Evolutionary conservation across 2,329 filamentous ascomycete genomes (phyloP).

Genomic region (Pyricularia grisea): DNA sequence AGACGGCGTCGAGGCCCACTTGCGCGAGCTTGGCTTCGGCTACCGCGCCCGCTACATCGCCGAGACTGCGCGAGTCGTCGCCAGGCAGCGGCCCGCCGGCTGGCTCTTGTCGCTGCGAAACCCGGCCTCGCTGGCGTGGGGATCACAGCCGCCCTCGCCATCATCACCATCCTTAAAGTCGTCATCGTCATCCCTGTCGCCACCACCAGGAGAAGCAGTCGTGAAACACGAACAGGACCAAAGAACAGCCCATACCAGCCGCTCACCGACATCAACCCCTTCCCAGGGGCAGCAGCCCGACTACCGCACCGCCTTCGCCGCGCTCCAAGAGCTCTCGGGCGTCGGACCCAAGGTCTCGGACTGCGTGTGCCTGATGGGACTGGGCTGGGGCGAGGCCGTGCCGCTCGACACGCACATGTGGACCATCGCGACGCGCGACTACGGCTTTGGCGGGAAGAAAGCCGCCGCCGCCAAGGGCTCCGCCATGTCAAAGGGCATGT

Average conservation of each 20-base stretch:
- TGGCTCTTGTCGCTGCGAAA: constrained; percentile 79
- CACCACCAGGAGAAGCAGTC: background rate
- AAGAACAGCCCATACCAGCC: background rate
- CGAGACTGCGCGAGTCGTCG: constrained; percentile 70
- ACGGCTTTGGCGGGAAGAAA: constrained; percentile 59
- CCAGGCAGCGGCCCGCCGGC: constrained; percentile 51
- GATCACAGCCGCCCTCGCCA: background rate
- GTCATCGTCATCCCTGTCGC: background rate
- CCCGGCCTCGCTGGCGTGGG: constrained; percentile 55
- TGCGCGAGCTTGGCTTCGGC: constrained; percentile 82
- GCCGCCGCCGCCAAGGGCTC: constrained; percentile 60
- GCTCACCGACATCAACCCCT: constrained; percentile 31
- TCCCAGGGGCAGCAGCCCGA: constrained; percentile 32
- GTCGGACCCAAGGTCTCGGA: constrained; percentile 97
- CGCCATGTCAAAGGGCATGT: constrained; percentile 79
- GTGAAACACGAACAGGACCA: background rate
- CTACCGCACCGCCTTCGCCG: constrained; percentile 72
- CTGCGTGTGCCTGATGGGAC: constrained; percentile 91
- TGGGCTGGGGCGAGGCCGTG: constrained; percentile 92
- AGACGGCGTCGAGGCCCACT: constrained; percentile 65
- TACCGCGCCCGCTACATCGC: constrained; percentile 92
- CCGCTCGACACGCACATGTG: constrained; percentile 97
- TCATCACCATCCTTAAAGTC: background rate
- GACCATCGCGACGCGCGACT: constrained; percentile 96
- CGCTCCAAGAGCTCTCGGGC: constrained; percentile 69